These are phyloP conservation scores for Hypoxylon perforatum DNA, from an alignment of 495 filamentous ascomycete species.

Conservation along the genomic window DNA sequence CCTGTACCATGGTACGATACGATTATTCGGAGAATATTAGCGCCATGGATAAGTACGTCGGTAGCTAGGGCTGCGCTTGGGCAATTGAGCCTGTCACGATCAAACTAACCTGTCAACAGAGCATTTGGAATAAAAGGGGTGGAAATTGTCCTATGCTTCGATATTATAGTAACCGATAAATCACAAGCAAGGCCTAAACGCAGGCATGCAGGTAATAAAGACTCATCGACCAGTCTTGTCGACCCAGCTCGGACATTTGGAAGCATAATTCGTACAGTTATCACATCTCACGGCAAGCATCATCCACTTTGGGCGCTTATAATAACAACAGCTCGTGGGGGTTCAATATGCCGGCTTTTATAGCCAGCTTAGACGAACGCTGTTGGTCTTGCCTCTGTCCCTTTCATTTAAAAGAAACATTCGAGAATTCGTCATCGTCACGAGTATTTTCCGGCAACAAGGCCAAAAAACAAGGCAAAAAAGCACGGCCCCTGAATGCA, in stretches of 20 bases:
- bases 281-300: background rate
- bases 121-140: background rate
- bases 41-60: slow-evolving; percentile 5
- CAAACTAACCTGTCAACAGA: background rate
- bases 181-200: background rate
- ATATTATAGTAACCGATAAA: slow-evolving; percentile 1
- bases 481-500: slow-evolving; percentile 7
- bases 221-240: background rate
- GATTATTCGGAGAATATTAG: slow-evolving; percentile 19
- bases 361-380: background rate
- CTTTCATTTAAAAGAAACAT: background rate
- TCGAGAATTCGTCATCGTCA: slow-evolving; percentile 10
- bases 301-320: background rate
- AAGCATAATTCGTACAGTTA: background rate
- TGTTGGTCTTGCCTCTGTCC: background rate
- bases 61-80: background rate
- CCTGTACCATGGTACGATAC: slow-evolving; percentile 3
- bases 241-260: slow-evolving; percentile 7
- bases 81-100: background rate
- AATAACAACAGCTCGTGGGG: slow-evolving; percentile 5
- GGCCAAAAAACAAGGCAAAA: no score
- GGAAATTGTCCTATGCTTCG: background rate
- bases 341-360: slow-evolving; percentile 9
- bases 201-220: background rate
- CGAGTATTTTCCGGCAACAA: slow-evolving; percentile 31